Base-by-base conservation (phyloP, 106 monocot genomes). In the Alisma plantagoaquatica region DNA sequence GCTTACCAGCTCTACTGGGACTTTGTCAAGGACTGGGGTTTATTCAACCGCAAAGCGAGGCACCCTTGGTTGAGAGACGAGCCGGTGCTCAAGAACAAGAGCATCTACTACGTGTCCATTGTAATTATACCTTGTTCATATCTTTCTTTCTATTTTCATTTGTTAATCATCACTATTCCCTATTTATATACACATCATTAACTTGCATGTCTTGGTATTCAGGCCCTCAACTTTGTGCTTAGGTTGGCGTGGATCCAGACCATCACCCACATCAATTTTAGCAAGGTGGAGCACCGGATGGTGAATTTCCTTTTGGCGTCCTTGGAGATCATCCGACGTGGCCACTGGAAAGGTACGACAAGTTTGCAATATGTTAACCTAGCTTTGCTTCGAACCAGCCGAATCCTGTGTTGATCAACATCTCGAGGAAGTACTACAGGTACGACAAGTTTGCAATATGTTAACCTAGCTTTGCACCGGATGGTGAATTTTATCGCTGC, bases 341-440 rank as follows among this genome's bases (percentile, higher is more conserved):
- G 98, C 0, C n/a, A n/a, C n/a, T n/a, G n/a, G n/a, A 98, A 56
- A 84, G 84, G 91, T 91, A n/a, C n/a, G n/a, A n/a, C n/a, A n/a
- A n/a, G n/a, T n/a, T n/a, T n/a, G n/a, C n/a, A n/a, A n/a, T n/a
- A n/a, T n/a, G n/a, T n/a, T n/a, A n/a, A n/a, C n/a, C n/a, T n/a
- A n/a, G n/a, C n/a, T n/a, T n/a, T n/a, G n/a, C n/a, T n/a, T n/a
- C n/a, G n/a, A n/a, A n/a, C n/a, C n/a, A n/a, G n/a, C n/a, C n/a
- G n/a, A n/a, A n/a, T n/a, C n/a, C n/a, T n/a, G n/a, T n/a, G n/a
- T n/a, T n/a, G n/a, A n/a, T n/a, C n/a, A n/a, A n/a, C n/a, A n/a
- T n/a, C n/a, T n/a, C n/a, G 89, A 89, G 96, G 96, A 98, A 98
- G 59, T 98, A 72, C 54, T 98, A 98, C 60, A 84, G 84, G 91